These are phyloP conservation scores for Triticum urartu DNA, from an alignment of 176 grass and related monocot genomes.

Conservation along the genomic window DNA sequence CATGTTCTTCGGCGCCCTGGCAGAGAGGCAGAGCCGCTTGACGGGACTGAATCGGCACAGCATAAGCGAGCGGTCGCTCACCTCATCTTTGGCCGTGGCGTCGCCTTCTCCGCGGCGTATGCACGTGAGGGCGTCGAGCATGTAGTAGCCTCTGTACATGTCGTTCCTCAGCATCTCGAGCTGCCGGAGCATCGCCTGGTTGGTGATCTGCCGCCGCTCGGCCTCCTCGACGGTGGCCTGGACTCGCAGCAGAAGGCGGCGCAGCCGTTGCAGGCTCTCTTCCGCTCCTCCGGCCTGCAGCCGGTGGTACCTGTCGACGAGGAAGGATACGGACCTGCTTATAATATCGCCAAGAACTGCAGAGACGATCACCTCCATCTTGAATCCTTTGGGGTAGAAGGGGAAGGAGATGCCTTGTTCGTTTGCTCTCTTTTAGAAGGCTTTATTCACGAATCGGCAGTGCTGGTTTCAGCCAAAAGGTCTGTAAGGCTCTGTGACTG, in stretches of 20 bases:
- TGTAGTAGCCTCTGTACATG: constrained; percentile 23
- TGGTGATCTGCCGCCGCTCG: constrained; percentile 5
- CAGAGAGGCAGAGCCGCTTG: not conserved
- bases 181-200: constrained; percentile 22
- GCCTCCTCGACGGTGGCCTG: constrained; percentile 2
- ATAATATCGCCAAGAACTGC: constrained; percentile 22
- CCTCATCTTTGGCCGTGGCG: not conserved
- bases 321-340: constrained; percentile 34
- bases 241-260: not conserved
- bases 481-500: too few relatives aligned
- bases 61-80: not conserved
- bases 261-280: not conserved
- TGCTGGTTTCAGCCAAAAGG: too few relatives aligned
- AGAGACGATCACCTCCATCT: not conserved
- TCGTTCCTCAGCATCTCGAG: not conserved
- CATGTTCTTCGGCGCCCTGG: not conserved
- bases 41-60: not conserved
- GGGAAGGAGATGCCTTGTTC: not conserved
- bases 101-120: not conserved
- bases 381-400: not conserved
- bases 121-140: constrained; percentile 5
- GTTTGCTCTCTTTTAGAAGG: too few relatives aligned
- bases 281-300: not conserved
- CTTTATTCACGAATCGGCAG: too few relatives aligned
- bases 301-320: constrained; percentile 2